Evolutionary conservation across 208 protist species (phyloP).

Genomic region (Leishmania turanica): DNA sequence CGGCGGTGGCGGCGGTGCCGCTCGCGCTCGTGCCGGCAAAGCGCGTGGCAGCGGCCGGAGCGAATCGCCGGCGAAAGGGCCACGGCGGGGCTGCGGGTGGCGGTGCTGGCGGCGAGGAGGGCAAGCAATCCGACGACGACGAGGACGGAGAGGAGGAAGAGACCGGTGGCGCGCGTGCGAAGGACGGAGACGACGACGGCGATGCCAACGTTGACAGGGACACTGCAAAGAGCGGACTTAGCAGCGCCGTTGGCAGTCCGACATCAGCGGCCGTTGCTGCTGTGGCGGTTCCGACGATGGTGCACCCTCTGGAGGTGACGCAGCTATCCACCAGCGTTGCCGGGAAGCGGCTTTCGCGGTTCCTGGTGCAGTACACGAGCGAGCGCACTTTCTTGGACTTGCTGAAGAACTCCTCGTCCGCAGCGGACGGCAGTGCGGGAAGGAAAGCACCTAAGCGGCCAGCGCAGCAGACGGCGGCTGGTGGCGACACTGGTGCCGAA

Average conservation of each 20-base stretch:
- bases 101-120: slow-evolving; percentile 3
- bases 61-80: slow-evolving; percentile 6
- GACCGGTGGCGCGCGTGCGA: background rate
- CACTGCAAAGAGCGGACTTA: background rate
- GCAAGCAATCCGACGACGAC: background rate
- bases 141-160: slow-evolving; percentile 8
- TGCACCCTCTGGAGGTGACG: slow-evolving; percentile 67
- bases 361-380: slow-evolving; percentile 77
- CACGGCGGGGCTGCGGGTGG: background rate
- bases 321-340: slow-evolving; percentile 39
- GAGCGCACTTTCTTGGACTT: slow-evolving; percentile 73
- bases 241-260: slow-evolving; percentile 21
- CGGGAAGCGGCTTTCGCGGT: slow-evolving; percentile 70
- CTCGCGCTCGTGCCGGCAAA: slow-evolving; percentile 32
- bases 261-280: background rate
- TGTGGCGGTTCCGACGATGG: slow-evolving; percentile 17
- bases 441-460: background rate
- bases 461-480: background rate
- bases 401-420: slow-evolving; percentile 31
- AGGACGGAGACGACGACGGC: background rate
- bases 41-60: slow-evolving; percentile 4
- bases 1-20: slow-evolving; percentile 41
- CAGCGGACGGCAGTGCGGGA: background rate
- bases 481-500: background rate
- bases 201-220: background rate